Base-by-base conservation (phyloP, 1,284 basidiomycete species). In the Hemileia vastatrix region DNA sequence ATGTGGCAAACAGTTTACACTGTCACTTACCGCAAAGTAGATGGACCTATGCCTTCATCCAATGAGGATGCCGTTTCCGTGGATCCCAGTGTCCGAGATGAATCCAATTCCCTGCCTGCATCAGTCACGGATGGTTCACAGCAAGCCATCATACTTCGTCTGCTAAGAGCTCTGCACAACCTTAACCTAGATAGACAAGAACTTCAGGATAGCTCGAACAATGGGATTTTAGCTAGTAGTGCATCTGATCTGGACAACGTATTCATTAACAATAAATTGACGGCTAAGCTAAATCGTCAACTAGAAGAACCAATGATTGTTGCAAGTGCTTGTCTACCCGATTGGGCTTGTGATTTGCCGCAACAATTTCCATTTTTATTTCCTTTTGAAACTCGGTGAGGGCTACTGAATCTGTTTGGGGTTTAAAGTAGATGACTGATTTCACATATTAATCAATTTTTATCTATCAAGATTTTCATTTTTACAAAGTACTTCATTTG, bases 241-340 rank as follows among this genome's bases (percentile, higher is more conserved):
- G 11, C 64, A 31, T 1, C 77, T 76, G 52, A 77, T 84, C 36
- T 48, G 8, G 89, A 92, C 65, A 83, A 86, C 1, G 83, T 88
- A 0, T 98, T 98, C 73, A 85, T 98, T 68, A 99, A 98, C 77
- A 96, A 96, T 79, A 97, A 98, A 78, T 80, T 99, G 50, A 93
- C 92, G 0, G 95, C 95, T 21, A 98, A 99, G 77, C 82, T 99
- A 40, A 93, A 91, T n/a, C 83, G 95, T 44, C 95, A 98, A 76
- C 77, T 99, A 40, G 94, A 98, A 71, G 95, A 99, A 76, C 90
- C 91, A 0, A 95, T 98, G 90, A 94, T 99, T 67, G 88, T 98
- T 44, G 95, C 94, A 0, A 94, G 93, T 69, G 88, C 88, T 45
- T 97, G 93, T 77, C 79, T 98, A 9, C 95, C 95, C 1, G 90